Conservation (phyloP, 176 grass and related monocot genomes). For the Raddia distichophylla region DNA sequence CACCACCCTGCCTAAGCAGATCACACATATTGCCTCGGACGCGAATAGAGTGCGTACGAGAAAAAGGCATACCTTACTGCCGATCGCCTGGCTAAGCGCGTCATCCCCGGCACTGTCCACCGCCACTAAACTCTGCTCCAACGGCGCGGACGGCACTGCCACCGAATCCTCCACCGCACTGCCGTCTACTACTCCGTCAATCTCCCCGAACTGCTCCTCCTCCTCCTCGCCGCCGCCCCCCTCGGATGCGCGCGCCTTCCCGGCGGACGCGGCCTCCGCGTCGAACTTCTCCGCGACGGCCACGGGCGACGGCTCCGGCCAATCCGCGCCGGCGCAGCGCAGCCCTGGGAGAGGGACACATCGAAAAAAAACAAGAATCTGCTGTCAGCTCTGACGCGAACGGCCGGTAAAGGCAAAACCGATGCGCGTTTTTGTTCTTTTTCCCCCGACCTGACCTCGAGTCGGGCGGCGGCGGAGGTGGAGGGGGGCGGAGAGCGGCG, state of each 20-base stretch:
- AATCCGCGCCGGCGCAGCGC: slow-evolving; percentile 28
- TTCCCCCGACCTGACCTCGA: not conserved
- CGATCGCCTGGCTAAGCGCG: not conserved
- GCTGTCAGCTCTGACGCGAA: not conserved
- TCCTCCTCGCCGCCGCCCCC: not conserved
- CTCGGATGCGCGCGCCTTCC: not conserved
- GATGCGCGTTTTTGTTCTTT: not conserved
- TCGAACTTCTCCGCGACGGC: not conserved
- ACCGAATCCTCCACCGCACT: not conserved
- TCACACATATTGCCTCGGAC: not conserved
- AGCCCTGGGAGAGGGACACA: not conserved
- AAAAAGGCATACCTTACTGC: slow-evolving; percentile 15
- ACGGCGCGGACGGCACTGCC: slow-evolving; percentile 16
- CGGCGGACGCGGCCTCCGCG: not conserved
- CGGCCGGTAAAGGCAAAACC: not conserved
- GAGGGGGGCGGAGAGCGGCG: not conserved
- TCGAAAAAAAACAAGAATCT: not conserved
- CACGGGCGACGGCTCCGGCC: not conserved
- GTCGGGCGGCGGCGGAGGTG: not conserved
- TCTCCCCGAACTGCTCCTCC: not conserved
- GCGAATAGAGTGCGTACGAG: not conserved
- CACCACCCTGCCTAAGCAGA: not conserved
- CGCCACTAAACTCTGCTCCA: slow-evolving; percentile 31
- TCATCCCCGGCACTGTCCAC: not conserved
- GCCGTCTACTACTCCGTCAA: not conserved